Base-by-base conservation (phyloP, 345 rosid genomes). In the Lepidium didymum region DNA sequence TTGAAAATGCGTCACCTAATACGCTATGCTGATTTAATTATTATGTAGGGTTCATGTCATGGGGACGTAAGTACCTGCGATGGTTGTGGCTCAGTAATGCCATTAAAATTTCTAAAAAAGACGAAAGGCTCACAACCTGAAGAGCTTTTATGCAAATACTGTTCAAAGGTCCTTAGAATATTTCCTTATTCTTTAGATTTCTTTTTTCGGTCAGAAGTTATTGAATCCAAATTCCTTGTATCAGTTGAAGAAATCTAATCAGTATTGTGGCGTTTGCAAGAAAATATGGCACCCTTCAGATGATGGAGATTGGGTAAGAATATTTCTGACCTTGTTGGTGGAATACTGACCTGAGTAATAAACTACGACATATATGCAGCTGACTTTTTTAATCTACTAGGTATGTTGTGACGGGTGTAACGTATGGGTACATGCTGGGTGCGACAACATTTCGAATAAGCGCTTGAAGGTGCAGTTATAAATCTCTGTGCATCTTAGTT, bases 331-430 rank as follows among this genome's bases (percentile, higher is more conserved):
- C 74, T 54, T 43, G 45, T 37, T 21, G 65, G 19, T 55, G 21
- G 41, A 40, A 37, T 68, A 61, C 18, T 6, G 31, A 49, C 52
- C 21, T 54, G 15, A 45, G 19, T 68, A 45, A 21, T 63, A 55
- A 37, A 29, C 31, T 6, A 29, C 21, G 35, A 15, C 41, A 68
- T 78, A 36, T 72, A 63, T 54, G 61, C 78, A 69, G 47, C 34
- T 79, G 53, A 69, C 46, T 11, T 70, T 25, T 50, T 47, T 40
- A 36, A 64, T 69, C 51, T 63, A 29, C n/a, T 74, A 94, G 99
- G 94, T 93, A 27, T 88, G 98, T 65, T 94, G 99, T 75, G 97
- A 94, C 78, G 90, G 96, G 64, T 94, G 99, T 81, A 83, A 91
- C 69, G 79, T 88, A 72, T 94, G 99, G 99, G 90, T 91, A 50